Evolutionary conservation across 371 early-diverging fungal genomes (phyloP).

Genomic region (Mortierella sp.): DNA sequence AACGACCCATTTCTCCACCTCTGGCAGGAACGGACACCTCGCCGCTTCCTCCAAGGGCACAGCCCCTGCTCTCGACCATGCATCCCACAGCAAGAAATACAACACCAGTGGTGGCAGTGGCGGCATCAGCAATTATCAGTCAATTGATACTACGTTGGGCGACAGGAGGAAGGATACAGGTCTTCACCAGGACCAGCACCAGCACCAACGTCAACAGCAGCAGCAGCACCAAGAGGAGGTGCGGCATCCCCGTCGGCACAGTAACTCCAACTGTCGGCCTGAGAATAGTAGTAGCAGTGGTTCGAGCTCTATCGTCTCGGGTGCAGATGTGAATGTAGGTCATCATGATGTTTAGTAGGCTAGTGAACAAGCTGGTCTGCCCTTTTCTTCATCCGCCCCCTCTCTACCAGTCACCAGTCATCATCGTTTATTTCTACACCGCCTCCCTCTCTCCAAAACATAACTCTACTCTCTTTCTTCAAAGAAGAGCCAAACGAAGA

Average conservation of each 20-base stretch:
- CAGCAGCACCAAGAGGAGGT: constrained; percentile 5
- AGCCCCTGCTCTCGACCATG: background rate
- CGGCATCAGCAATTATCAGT: too few species aligned
- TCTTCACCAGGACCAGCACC: constrained; percentile 6
- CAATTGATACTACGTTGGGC: background rate
- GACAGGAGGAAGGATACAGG: background rate
- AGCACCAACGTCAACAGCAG: constrained; percentile 1
- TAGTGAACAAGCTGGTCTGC: too few species aligned
- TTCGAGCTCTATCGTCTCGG: constrained; percentile 8
- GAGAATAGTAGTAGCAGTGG: background rate
- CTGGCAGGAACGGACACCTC: constrained; percentile 9
- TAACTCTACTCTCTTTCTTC: background rate
- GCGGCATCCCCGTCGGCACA: constrained; percentile 18
- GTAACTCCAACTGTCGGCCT: constrained; percentile 6
- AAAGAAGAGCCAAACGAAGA: constrained; percentile 1
- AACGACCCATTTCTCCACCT: constrained; percentile 3
- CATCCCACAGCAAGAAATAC: background rate
- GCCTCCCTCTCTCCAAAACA: background rate
- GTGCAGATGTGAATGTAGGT: constrained; percentile 20
- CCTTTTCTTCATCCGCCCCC: background rate
- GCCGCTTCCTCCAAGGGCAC: constrained; percentile 3
- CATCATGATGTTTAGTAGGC: background rate
- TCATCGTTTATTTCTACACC: background rate
- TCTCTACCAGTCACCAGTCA: too few species aligned
- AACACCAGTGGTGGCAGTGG: background rate